Base-by-base conservation (phyloP, 2,329 filamentous ascomycete genomes). In the Aspergillus fischeri region DNA sequence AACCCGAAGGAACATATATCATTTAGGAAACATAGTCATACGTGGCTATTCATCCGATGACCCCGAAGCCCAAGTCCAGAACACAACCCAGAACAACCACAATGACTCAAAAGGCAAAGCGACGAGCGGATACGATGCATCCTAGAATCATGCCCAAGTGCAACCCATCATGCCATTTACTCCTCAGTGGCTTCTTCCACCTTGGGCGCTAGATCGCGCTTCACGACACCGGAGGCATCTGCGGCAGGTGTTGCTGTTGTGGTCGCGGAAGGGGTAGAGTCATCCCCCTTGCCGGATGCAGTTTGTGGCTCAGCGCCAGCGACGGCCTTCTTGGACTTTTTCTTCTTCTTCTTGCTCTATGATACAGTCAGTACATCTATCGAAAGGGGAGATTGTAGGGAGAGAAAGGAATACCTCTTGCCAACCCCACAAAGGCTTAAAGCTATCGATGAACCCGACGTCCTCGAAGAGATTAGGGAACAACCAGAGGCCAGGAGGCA, bases 391-490 rank as follows among this genome's bases (percentile, higher is more conserved):
- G 35, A 9, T 7, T 11, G 44, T 8, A 17, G 7, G 28, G 14
- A 8, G 20, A 54, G 44, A 5, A 14, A 21, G n/a, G 56, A 75
- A 75, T 72, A 95, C 91, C 85, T 96, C 92, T 75, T 99, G 94
- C 94, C 94, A 99, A 59, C 91, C 94, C 93, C 94, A 99, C 5
- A 96, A 78, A 21, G 94, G 94, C 70, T 88, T 88, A 83, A 99
- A 99, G 69, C 90, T 95, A 73, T 99, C 94, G 75, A 99, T 89
- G 78, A 99, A 97, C 7, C 93, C 96, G 28, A 99, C 94, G 72
- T 99, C 94, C 74, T 99, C 94, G 80, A 97, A 99, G 21, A 99
- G 79, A 72, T 99, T 99, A 51, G 94, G 94, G 78, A 93, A 99
- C 48, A 99, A 82, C 94, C 94, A 99, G n/a, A 99, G 81, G 67